Evolutionary conservation across 179 eudicot species (phyloP), one percentile per base, ranked within the genome.

Genomic region (Spinacia oleracea): DNA sequence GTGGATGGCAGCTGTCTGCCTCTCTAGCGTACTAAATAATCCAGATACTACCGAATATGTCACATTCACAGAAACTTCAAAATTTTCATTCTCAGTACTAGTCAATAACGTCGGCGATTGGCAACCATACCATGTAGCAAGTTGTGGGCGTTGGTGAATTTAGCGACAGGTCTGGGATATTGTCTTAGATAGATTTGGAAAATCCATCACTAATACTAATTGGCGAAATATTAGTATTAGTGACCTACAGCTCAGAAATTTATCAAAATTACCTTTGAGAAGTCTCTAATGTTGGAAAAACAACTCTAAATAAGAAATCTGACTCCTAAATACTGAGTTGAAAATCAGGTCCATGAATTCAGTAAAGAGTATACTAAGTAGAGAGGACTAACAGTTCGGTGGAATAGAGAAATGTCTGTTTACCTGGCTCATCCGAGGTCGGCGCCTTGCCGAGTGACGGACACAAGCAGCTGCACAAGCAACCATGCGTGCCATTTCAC

Each of bases 401-500:
- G 21, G 27, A 46, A 63, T 1, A 14, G 10, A 5, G 70, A 40
- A 35, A 15, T 6, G 3, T 14, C 8, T 53, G n/a, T 68, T 29
- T 89, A 89, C 92, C 90, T 88, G 90, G 72, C 90, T 88, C 92
- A 89, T 89, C 55, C 84, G 70, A 1, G 92, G 92, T 10, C 92
- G 81, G 46, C 88, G 88, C 23, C 90, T 73, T 31, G 88, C 89
- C 40, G 92, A 86, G 78, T 88, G 88, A 42, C 92, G 92, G 43
- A 88, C 89, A 73, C 85, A 82, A 80, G 92, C 87, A 79, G 92
- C 88, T 32, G 90, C 92, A 79, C 89, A 88, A 34, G 92, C 83
- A 72, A 88, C 88, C 92, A 89, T 88, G 74, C 88, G 89, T 72
- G 84, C 84, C 89, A 89, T 73, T 73, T 89, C 90, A 43, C 66